Percentiles rank a stretch among this genome's conserved stretches.
Conservation (phyloP, 371 early-diverging fungal genomes). For the Mucor circinelloides region DNA sequence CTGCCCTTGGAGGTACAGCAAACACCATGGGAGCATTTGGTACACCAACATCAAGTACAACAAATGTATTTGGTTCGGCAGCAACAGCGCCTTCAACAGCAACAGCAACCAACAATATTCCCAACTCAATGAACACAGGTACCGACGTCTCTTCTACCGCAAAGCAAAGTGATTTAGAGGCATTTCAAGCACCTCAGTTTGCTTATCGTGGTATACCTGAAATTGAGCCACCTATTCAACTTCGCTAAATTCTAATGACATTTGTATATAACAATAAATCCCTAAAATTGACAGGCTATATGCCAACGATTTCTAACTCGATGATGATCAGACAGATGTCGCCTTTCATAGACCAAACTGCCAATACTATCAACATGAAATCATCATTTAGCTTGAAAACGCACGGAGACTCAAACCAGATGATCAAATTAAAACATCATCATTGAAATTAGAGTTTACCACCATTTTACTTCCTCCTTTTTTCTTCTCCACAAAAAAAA, state of each 20-base stretch:
- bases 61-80: constrained; percentile 22
- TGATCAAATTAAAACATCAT: background rate
- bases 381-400: background rate
- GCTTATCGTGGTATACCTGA: constrained; percentile 49
- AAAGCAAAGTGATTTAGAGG: constrained; percentile 27
- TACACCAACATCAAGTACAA: constrained; percentile 7
- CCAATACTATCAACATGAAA: background rate
- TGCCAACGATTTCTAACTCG: background rate
- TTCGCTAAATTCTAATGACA: constrained; percentile 7
- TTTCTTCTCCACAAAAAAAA: background rate
- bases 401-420: background rate
- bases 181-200: constrained; percentile 45
- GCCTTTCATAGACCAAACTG: no score
- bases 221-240: constrained; percentile 49
- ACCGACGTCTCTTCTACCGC: background rate
- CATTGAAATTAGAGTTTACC: background rate
- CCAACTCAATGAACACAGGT: constrained; percentile 14
- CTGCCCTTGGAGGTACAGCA: constrained; percentile 7
- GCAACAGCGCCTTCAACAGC: constrained; percentile 16
- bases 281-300: background rate
- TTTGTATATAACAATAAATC: background rate
- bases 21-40: constrained; percentile 15
- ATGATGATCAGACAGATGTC: background rate
- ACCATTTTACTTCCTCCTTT: background rate
- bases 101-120: background rate